Evolutionary conservation across 169 alveolate species (phyloP).

Genomic region (Eimeria tenella): DNA sequence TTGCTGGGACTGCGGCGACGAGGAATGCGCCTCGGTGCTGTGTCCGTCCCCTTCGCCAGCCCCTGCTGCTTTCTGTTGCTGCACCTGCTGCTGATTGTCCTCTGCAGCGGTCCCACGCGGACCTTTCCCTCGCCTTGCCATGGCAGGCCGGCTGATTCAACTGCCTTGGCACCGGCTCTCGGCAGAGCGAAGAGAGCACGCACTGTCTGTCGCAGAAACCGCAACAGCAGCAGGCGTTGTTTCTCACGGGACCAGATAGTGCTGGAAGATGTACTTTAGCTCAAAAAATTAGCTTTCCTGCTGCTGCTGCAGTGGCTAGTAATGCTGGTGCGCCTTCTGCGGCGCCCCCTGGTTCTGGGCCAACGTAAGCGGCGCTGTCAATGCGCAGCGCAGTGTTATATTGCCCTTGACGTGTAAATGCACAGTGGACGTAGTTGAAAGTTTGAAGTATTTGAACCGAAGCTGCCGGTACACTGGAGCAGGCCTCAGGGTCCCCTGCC

Average conservation of each 20-base stretch:
- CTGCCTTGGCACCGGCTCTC: neutral
- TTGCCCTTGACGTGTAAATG: neutral
- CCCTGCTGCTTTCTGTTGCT: constrained; percentile 27
- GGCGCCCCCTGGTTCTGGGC: constrained; percentile 33
- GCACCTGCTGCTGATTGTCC: constrained; percentile 25
- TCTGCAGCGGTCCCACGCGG: constrained; percentile 32
- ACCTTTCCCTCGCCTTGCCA: constrained; percentile 66
- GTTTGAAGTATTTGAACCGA: neutral
- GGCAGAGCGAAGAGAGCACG: neutral
- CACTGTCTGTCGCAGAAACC: too few relatives aligned
- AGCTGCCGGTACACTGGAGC: constrained; percentile 49
- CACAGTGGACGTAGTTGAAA: constrained; percentile 30
- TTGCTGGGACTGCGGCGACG: neutral
- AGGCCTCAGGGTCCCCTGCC: constrained; percentile 69
- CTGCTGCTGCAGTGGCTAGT: constrained; percentile 62
- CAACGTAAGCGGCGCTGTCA: constrained; percentile 31
- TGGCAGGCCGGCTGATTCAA: neutral
- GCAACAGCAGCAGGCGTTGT: constrained; percentile 31
- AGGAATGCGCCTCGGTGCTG: constrained; percentile 47
- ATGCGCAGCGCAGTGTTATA: neutral
- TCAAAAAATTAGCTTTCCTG: neutral
- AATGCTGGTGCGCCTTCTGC: constrained; percentile 52
- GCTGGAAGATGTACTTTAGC: neutral
- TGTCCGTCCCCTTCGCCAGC: neutral
- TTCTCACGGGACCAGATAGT: neutral